Percentiles rank a stretch among this genome's conserved stretches.
These are phyloP conservation scores for Mesotaenium endlicherianum DNA, from an alignment of 139 green algal species.

Conservation along the genomic window DNA sequence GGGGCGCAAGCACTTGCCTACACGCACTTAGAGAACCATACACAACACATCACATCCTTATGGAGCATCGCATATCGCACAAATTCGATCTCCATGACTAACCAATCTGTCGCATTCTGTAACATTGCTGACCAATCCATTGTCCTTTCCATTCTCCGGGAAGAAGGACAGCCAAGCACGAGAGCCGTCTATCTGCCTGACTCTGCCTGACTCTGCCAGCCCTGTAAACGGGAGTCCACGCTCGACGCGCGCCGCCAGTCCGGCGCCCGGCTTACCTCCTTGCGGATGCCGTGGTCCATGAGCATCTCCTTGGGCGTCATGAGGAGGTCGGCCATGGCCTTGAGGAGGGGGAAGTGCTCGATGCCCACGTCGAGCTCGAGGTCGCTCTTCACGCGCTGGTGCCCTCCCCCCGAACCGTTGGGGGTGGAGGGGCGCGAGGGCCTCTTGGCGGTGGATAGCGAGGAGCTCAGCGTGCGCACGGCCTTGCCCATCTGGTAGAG, in stretches of 20 bases:
- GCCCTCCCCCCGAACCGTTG: neutral
- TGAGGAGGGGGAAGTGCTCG: conserved; percentile 28
- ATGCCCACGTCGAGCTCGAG: neutral
- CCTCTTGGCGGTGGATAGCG: neutral
- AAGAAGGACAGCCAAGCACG: no score
- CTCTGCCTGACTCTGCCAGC: neutral
- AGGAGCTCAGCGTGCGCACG: no score
- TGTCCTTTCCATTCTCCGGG: no score
- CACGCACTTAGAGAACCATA: no score
- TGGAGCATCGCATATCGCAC: no score
- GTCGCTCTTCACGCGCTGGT: neutral
- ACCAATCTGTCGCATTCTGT: no score
- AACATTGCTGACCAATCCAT: no score
- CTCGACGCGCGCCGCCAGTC: neutral
- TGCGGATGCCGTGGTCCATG: conserved; percentile 23
- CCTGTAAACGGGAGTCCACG: neutral
- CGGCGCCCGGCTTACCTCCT: conserved; percentile 8
- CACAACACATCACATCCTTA: no score
- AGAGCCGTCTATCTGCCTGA: neutral
- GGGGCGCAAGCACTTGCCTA: neutral
- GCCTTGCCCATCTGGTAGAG: no score
- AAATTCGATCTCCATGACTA: no score
- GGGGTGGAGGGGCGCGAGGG: neutral
- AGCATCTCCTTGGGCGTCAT: conserved; percentile 48
- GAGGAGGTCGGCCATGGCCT: conserved; percentile 45